Conservation (phyloP, 345 rosid species). For the Moringa oleifera region DNA sequence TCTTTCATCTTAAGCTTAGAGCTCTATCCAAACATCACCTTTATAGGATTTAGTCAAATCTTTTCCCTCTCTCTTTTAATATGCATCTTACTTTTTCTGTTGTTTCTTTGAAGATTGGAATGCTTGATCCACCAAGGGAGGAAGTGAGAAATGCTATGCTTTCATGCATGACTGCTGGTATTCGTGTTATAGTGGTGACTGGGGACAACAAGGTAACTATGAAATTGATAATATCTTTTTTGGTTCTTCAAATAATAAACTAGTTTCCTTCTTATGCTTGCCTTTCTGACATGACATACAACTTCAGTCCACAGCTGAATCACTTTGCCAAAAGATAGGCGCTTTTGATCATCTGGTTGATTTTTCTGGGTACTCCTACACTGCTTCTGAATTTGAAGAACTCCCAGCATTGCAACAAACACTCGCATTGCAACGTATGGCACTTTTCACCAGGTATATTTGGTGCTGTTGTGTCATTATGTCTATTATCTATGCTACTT, state of each 20-base stretch:
- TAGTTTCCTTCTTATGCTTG: conserved; percentile 7
- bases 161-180: conserved; percentile 97
- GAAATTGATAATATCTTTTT: conserved; percentile 5
- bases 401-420: conserved; percentile 90
- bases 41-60: neutral
- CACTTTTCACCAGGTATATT: conserved; percentile 79
- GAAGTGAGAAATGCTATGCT: conserved; percentile 96
- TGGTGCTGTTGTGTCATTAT: conserved; percentile 1
- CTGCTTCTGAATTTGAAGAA: conserved; percentile 93
- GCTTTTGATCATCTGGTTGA: conserved; percentile 89
- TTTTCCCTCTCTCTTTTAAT: neutral
- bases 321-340: conserved; percentile 89
- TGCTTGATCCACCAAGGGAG: conserved; percentile 98
- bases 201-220: conserved; percentile 93
- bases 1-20: no score
- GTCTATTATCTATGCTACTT: neutral
- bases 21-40: neutral
- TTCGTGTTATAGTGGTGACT: conserved; percentile 98
- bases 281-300: conserved; percentile 22
- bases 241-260: neutral
- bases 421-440: conserved; percentile 79
- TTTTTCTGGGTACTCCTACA: conserved; percentile 77
- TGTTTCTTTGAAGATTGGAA: conserved; percentile 67
- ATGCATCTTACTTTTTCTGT: neutral
- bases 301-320: conserved; percentile 93